These are phyloP conservation scores for Saccharomyces hybrid DNA, from an alignment of 1,139 yeast genomes.

Conservation along the genomic window DNA sequence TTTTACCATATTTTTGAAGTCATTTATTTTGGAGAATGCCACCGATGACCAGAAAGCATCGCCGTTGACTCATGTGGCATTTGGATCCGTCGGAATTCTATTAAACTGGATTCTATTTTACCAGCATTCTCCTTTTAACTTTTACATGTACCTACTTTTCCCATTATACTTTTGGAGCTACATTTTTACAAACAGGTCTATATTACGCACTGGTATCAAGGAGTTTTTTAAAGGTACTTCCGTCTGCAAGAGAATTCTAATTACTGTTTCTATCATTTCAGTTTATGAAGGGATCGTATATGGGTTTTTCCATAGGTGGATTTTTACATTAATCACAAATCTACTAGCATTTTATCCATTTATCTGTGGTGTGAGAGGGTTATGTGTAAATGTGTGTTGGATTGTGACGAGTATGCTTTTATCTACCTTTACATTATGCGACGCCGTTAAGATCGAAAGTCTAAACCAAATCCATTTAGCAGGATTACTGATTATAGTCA, in stretches of 20 bases:
- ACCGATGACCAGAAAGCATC: constrained; percentile 25
- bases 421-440: constrained; percentile 74
- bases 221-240: constrained; percentile 50
- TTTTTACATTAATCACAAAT: constrained; percentile 64
- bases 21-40: constrained; percentile 48
- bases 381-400: constrained; percentile 46
- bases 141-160: constrained; percentile 76
- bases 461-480: constrained; percentile 61
- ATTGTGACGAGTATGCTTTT: constrained; percentile 53
- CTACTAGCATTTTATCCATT: constrained; percentile 66
- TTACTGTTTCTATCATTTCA: constrained; percentile 44
- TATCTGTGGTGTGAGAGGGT: constrained; percentile 34
- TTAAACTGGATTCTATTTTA: constrained; percentile 52
- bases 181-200: constrained; percentile 39
- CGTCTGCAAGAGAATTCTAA: constrained; percentile 33
- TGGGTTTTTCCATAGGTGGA: constrained; percentile 80
- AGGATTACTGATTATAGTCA: constrained; percentile 47
- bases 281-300: constrained; percentile 81
- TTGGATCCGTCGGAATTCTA: constrained; percentile 26
- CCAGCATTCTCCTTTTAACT: constrained; percentile 78
- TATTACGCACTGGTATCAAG: constrained; percentile 42
- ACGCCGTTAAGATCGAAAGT: constrained; percentile 80
- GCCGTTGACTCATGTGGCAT: constrained; percentile 19
- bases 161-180: constrained; percentile 86
- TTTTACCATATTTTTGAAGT: constrained; percentile 64